A percentile compares a stretch with the other conserved stretches of the same genome.
These are phyloP conservation scores for Lentinula lateritia DNA, from an alignment of 768 basidiomycete species.

Conservation along the genomic window DNA sequence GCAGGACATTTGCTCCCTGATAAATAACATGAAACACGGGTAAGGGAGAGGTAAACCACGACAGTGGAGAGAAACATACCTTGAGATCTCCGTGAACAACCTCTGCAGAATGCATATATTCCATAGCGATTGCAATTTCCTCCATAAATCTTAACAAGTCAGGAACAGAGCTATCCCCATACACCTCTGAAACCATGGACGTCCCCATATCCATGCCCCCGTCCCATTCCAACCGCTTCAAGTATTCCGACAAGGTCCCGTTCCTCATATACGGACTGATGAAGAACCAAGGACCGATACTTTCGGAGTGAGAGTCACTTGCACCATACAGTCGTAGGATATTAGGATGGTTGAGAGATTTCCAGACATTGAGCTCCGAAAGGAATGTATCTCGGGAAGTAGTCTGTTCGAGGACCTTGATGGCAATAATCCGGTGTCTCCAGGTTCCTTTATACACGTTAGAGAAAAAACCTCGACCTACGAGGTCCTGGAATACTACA, in stretches of 20 bases:
- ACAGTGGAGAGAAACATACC: slow-evolving; percentile 18
- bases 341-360: slow-evolving; percentile 39
- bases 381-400: slow-evolving; percentile 38
- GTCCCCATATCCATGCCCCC: not conserved
- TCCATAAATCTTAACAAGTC: slow-evolving; percentile 34
- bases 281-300: slow-evolving; percentile 41
- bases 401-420: slow-evolving; percentile 39
- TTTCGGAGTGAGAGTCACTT: slow-evolving; percentile 30
- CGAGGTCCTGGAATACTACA: slow-evolving; percentile 37
- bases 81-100: slow-evolving; percentile 53
- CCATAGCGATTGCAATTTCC: slow-evolving; percentile 49
- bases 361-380: slow-evolving; percentile 44
- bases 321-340: slow-evolving; percentile 49
- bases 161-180: slow-evolving; percentile 5
- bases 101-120: slow-evolving; percentile 40
- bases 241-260: slow-evolving; percentile 35
- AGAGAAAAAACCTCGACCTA: slow-evolving; percentile 43
- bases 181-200: slow-evolving; percentile 1
- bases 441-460: slow-evolving; percentile 48
- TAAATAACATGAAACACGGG: no score
- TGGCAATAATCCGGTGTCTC: slow-evolving; percentile 33
- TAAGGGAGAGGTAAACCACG: not conserved
- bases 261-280: slow-evolving; percentile 47
- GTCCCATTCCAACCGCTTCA: slow-evolving; percentile 18
- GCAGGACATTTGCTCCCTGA: slow-evolving; percentile 46